phyloP scores from a whole-genome alignment of 2,329 filamentous ascomycete species.

The Phialocephala sp. region DNA sequence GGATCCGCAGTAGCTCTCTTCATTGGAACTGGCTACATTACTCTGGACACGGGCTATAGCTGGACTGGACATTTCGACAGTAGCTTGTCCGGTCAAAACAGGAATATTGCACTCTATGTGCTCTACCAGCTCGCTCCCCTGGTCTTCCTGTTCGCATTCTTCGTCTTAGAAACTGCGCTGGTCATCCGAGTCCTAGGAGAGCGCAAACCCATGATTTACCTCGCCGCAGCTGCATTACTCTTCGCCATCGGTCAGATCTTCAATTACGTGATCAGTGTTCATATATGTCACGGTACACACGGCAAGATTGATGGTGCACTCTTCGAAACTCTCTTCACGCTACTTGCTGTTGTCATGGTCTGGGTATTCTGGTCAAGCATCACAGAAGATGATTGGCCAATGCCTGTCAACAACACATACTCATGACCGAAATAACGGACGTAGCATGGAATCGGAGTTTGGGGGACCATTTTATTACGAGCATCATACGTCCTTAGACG shows the following conservation, averaged over 20 bases:
- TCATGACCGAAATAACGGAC: constrained; percentile 31
- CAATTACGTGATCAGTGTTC: constrained; percentile 89
- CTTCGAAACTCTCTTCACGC: constrained; percentile 92
- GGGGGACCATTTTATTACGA: constrained; percentile 32
- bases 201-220: constrained; percentile 89
- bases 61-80: constrained; percentile 82
- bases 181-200: constrained; percentile 89
- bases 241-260: constrained; percentile 96
- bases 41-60: constrained; percentile 86
- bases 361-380: constrained; percentile 99
- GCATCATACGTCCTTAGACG: constrained; percentile 35
- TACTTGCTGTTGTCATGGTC: constrained; percentile 79
- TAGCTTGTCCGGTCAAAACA: constrained; percentile 64
- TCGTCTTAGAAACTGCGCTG: constrained; percentile 80
- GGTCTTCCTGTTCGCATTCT: constrained; percentile 87
- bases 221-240: constrained; percentile 73
- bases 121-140: constrained; percentile 90
- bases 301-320: constrained; percentile 92
- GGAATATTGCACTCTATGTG: constrained; percentile 87
- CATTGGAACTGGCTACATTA: constrained; percentile 92
- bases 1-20: constrained; percentile 75
- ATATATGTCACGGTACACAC: constrained; percentile 82
- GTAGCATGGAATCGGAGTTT: constrained; percentile 38
- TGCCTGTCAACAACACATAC: constrained; percentile 48
- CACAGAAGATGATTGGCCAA: constrained; percentile 97